Evolutionary conservation across 805 yeast species (phyloP).

Genomic region (Wickerhamomyces xylosicus): DNA sequence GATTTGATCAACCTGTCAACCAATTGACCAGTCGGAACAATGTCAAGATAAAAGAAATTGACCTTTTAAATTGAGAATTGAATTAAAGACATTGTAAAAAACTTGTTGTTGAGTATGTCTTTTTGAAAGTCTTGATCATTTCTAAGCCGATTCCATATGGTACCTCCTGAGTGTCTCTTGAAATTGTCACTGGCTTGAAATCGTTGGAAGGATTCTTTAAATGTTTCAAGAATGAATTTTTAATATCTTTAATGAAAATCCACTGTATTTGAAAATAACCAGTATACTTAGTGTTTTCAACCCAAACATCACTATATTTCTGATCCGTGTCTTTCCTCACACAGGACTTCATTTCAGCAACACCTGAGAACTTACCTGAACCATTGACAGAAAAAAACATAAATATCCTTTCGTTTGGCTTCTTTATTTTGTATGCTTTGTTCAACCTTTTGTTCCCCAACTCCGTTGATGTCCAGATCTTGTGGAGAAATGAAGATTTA

Average conservation of each 20-base stretch:
- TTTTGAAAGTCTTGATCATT: conserved; percentile 34
- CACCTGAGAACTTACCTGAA: conserved; percentile 48
- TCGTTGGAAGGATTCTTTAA: conserved; percentile 35
- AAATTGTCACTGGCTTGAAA: conserved; percentile 41
- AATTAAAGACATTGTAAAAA: conserved; percentile 7
- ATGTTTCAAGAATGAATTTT: conserved; percentile 35
- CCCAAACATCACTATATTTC: conserved; percentile 34
- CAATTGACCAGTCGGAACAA: no score
- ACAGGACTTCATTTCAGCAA: conserved; percentile 39
- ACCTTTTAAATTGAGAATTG: no score
- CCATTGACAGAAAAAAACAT: conserved; percentile 49
- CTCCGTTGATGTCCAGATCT: conserved; percentile 51
- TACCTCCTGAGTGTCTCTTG: conserved; percentile 53
- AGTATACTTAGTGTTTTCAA: conserved; percentile 35
- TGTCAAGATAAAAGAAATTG: no score
- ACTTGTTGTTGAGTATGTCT: conserved; percentile 8
- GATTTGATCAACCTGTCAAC: no score
- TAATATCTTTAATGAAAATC: conserved; percentile 40
- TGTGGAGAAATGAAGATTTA: conserved; percentile 34
- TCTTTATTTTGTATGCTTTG: conserved; percentile 25
- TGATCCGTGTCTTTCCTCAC: conserved; percentile 20
- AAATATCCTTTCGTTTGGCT: conserved; percentile 25
- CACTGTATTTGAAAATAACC: conserved; percentile 45
- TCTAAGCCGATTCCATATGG: conserved; percentile 37
- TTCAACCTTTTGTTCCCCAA: conserved; percentile 44